Conservation (phyloP, 148 eudicot genomes). For the Arctostaphylos glauca region DNA sequence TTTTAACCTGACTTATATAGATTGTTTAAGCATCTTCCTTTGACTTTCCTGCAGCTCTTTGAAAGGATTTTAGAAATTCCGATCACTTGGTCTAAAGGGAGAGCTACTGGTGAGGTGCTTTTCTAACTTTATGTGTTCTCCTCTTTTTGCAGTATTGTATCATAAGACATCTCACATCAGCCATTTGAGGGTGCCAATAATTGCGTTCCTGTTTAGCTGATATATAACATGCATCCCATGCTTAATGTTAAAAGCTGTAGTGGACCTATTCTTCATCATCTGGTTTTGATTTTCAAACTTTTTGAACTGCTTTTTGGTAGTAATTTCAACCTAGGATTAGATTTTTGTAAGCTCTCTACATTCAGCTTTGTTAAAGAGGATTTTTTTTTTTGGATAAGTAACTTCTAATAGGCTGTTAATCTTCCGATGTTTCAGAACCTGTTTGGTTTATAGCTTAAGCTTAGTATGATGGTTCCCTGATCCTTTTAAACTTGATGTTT, state of each 20-base stretch:
- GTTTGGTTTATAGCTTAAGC: not conserved
- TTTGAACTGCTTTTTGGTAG: not conserved
- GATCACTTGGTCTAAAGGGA: conserved; percentile 81
- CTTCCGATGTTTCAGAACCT: not conserved
- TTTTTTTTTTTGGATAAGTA: not conserved
- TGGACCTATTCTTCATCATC: not conserved
- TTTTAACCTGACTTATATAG: conserved; percentile 14
- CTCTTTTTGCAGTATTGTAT: not conserved
- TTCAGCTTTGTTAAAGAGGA: not conserved
- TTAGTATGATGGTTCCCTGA: not conserved
- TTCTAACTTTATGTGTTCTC: conserved; percentile 30
- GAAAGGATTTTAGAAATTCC: conserved; percentile 97
- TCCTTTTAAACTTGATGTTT: not conserved
- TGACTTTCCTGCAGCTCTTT: conserved; percentile 63
- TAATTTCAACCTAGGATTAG: not conserved
- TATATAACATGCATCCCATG: conserved; percentile 2
- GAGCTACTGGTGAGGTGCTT: conserved; percentile 99
- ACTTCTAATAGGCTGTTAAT: not conserved
- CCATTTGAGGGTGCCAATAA: conserved; percentile 4
- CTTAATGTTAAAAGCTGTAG: not conserved
- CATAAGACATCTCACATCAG: not conserved
- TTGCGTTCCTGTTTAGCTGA: not conserved
- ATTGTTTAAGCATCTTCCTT: conserved; percentile 18
- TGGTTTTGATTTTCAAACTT: not conserved
- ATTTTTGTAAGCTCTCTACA: not conserved